Conservation (phyloP, 2,329 filamentous ascomycete species). For the Aspergillus sp. region DNA sequence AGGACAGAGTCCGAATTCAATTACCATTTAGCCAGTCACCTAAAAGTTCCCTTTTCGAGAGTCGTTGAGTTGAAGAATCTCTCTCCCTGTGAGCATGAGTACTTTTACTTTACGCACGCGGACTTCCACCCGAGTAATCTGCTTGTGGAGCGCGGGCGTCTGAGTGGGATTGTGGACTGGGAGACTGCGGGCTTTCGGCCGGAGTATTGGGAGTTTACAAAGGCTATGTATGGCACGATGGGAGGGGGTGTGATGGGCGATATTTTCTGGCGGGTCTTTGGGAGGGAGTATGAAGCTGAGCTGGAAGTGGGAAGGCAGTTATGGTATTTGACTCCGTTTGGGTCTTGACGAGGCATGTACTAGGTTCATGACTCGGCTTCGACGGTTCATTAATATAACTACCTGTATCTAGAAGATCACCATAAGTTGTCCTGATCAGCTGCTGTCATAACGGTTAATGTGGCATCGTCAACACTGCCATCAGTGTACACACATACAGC, state of each 20-base stretch:
- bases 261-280: neutral
- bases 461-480: too few relatives aligned
- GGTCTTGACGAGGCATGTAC: too few relatives aligned
- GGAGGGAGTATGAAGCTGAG: neutral
- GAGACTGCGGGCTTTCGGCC: slow-evolving; percentile 27
- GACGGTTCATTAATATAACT: too few relatives aligned
- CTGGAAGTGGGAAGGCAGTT: neutral
- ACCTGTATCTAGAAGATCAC: too few relatives aligned
- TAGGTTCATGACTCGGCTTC: too few relatives aligned
- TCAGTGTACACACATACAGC: too few relatives aligned
- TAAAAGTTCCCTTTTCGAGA: too few relatives aligned
- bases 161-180: slow-evolving; percentile 31
- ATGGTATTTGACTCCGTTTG: slow-evolving; percentile 7
- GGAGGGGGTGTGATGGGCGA: neutral
- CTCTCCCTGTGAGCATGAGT: neutral
- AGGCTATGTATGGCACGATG: slow-evolving; percentile 17
- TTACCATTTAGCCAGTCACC: too few relatives aligned
- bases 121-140: slow-evolving; percentile 24
- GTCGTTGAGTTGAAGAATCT: too few relatives aligned
- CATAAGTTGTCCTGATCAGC: too few relatives aligned
- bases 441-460: too few relatives aligned
- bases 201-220: slow-evolving; percentile 30
- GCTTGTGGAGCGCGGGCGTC: slow-evolving; percentile 16
- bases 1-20: too few relatives aligned
- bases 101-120: slow-evolving; percentile 19